Percentiles rank a stretch among this genome's conserved stretches.
Evolutionary conservation across 306 rosid species (phyloP).

Genomic region (Begonia peltatifolia): DNA sequence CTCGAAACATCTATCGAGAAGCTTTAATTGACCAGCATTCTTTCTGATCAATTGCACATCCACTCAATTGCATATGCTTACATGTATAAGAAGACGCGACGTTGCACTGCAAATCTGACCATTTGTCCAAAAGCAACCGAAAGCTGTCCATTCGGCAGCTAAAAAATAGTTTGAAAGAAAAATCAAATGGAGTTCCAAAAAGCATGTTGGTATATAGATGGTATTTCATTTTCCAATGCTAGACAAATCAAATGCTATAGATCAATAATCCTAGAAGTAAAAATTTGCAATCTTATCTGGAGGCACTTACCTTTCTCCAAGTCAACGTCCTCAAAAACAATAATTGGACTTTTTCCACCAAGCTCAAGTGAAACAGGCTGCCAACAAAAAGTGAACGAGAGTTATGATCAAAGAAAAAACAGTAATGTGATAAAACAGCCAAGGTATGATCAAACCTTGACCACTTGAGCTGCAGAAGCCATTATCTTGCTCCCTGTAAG

Average conservation of each 20-base stretch:
- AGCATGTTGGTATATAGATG: no score
- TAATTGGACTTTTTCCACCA: slow-evolving; percentile 90
- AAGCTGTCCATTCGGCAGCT: slow-evolving; percentile 93
- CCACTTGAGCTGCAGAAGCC: slow-evolving; percentile 74
- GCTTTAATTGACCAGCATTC: no score
- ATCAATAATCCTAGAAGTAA: no score
- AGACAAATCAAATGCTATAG: no score
- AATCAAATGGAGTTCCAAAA: no score
- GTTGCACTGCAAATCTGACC: slow-evolving; percentile 99
- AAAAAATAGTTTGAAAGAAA: slow-evolving; percentile 8
- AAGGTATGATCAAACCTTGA: slow-evolving; percentile 35
- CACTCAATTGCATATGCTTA: slow-evolving; percentile 23
- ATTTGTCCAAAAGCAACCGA: slow-evolving; percentile 96
- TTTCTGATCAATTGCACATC: neutral
- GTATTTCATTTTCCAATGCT: no score
- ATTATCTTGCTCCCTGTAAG: slow-evolving; percentile 83
- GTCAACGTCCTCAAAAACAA: slow-evolving; percentile 92
- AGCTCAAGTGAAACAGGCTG: slow-evolving; percentile 96
- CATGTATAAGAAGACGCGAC: slow-evolving; percentile 86
- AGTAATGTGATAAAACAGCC: slow-evolving; percentile 8
- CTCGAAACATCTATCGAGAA: no score
- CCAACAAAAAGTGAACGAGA: slow-evolving; percentile 18
- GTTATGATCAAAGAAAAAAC: no score
- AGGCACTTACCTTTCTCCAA: slow-evolving; percentile 77
- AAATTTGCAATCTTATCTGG: no score